These are phyloP conservation scores for Skeletonema potamos DNA, from an alignment of 108 stramenopile genomes.

Conservation along the genomic window DNA sequence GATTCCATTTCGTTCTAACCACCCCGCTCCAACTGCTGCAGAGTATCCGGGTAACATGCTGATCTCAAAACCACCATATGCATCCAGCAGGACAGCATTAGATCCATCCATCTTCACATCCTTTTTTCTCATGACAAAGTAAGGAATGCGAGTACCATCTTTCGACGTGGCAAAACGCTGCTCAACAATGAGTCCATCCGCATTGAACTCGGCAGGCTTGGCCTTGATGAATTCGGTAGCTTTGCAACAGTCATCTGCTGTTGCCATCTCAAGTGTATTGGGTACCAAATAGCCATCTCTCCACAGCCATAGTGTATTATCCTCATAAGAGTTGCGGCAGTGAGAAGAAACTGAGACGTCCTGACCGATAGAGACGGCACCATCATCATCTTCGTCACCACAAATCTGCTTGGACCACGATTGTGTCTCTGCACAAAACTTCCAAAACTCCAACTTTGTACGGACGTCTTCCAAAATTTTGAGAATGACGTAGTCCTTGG, in stretches of 20 bases:
- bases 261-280: slow-evolving; percentile 21
- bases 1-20: slow-evolving; percentile 86
- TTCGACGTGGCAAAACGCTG: slow-evolving; percentile 62
- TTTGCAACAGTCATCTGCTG: slow-evolving; percentile 14
- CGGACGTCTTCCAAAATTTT: slow-evolving; percentile 74
- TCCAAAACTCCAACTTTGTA: slow-evolving; percentile 66
- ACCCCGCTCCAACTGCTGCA: slow-evolving; percentile 58
- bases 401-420: slow-evolving; percentile 2
- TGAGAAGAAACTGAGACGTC: slow-evolving; percentile 19
- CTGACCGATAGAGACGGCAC: slow-evolving; percentile 23
- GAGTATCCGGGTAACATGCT: slow-evolving; percentile 53
- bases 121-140: slow-evolving; percentile 69
- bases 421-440: slow-evolving; percentile 19
- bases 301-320: slow-evolving; percentile 36
- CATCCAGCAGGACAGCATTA: slow-evolving; percentile 72
- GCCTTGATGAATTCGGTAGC: slow-evolving; percentile 47
- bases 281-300: slow-evolving; percentile 41
- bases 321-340: slow-evolving; percentile 4
- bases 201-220: slow-evolving; percentile 57
- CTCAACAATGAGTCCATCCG: slow-evolving; percentile 38
- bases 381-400: slow-evolving; percentile 2
- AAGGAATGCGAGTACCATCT: slow-evolving; percentile 78
- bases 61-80: slow-evolving; percentile 87
- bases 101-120: slow-evolving; percentile 57
- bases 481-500: slow-evolving; percentile 71